Evolutionary conservation across 2,329 filamentous ascomycete genomes (phyloP).

Genomic region (Scopulariopsis brevicaulis): DNA sequence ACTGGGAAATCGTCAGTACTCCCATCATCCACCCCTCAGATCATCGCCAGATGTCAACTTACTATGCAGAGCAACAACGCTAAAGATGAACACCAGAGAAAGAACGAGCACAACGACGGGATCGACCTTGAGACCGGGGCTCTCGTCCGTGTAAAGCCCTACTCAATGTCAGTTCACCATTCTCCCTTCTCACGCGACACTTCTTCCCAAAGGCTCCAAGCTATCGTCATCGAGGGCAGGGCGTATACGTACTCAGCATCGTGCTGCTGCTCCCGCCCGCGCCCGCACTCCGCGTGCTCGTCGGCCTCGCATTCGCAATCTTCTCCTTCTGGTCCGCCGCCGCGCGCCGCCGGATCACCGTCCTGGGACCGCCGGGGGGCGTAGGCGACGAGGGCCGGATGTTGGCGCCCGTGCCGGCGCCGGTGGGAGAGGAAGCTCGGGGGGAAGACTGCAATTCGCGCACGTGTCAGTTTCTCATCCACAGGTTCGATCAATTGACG

Average conservation of each 20-base stretch:
- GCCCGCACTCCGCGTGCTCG: slow-evolving; percentile 84
- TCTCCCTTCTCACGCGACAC: not conserved
- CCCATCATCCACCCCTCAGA: not conserved
- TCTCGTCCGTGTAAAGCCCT: slow-evolving; percentile 97
- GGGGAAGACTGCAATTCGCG: slow-evolving; percentile 37
- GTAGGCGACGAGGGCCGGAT: slow-evolving; percentile 77
- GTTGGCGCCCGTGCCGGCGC: slow-evolving; percentile 54
- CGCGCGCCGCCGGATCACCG: slow-evolving; percentile 87
- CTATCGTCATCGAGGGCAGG: not conserved
- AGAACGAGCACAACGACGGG: slow-evolving; percentile 94
- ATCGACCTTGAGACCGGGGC: slow-evolving; percentile 92
- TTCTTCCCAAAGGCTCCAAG: no score
- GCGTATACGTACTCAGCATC: slow-evolving; percentile 75
- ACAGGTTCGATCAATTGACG: not conserved
- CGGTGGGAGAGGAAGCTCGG: slow-evolving; percentile 47
- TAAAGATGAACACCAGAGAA: slow-evolving; percentile 97
- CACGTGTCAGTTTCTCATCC: not conserved
- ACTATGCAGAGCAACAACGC: slow-evolving; percentile 96
- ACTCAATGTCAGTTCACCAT: slow-evolving; percentile 13
- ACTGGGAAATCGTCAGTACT: slow-evolving; percentile 38
- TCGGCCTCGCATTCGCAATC: slow-evolving; percentile 84
- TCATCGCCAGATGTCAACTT: slow-evolving; percentile 26
- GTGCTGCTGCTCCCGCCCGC: slow-evolving; percentile 95
- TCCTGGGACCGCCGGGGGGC: slow-evolving; percentile 86
- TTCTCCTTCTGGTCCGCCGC: slow-evolving; percentile 97